These are phyloP conservation scores for Aspergillus latus DNA, from an alignment of 2,329 filamentous ascomycete genomes.

Conservation along the genomic window DNA sequence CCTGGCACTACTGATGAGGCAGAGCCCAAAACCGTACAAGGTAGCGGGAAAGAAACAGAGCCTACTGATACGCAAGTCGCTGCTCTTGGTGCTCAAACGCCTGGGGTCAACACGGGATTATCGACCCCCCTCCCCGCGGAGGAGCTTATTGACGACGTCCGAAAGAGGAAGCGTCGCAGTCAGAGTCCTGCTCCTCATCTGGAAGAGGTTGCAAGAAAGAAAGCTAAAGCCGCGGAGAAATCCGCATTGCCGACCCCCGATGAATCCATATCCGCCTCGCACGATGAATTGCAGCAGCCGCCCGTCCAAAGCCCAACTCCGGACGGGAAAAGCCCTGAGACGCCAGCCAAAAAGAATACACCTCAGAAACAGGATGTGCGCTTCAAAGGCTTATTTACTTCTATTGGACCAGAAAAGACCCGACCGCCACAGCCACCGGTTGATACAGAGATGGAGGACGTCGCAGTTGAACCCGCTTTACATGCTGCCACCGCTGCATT, in stretches of 20 bases:
- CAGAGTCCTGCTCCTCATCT: constrained; percentile 59
- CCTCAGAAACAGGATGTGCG: constrained; percentile 44
- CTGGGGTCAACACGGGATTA: constrained; percentile 27
- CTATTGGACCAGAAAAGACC: constrained; percentile 26
- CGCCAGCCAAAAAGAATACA: constrained; percentile 20
- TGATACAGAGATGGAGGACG: constrained; percentile 35
- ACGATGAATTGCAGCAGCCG: constrained; percentile 16
- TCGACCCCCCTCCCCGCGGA: constrained; percentile 32
- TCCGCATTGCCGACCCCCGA: constrained; percentile 20
- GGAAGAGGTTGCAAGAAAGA: constrained; percentile 58
- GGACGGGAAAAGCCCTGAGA: constrained; percentile 15
- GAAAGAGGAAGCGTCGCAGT: constrained; percentile 68
- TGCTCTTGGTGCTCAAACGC: constrained; percentile 23
- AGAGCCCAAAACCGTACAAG: constrained; percentile 15
- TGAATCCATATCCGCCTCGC: not conserved
- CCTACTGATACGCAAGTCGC: constrained; percentile 15
- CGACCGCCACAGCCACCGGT: constrained; percentile 28
- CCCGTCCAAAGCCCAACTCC: constrained; percentile 16
- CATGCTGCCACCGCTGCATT: constrained; percentile 74
- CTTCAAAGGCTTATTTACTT: constrained; percentile 51
- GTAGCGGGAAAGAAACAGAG: constrained; percentile 2
- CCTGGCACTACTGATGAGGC: constrained; percentile 14
- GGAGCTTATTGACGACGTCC: constrained; percentile 53
- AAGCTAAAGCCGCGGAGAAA: constrained; percentile 51
- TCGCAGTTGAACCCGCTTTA: constrained; percentile 56